Percentiles rank a stretch among this genome's conserved stretches.
Conservation (phyloP, 805 yeast species). For the Saturnispora kantuleensis region DNA sequence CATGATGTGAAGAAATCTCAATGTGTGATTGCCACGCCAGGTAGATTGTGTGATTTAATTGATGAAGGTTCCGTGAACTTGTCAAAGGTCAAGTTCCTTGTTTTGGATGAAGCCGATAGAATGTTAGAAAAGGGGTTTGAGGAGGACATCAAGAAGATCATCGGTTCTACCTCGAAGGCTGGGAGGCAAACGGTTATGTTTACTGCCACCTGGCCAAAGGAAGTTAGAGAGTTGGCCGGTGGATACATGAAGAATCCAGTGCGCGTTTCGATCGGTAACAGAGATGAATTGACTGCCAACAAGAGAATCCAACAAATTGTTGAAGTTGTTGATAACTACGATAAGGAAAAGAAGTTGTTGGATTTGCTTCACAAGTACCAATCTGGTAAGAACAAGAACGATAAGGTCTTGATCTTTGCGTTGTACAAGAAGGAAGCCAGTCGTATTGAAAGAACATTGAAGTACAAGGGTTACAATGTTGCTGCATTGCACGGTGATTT, state of each 20-base stretch:
- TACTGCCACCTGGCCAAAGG: slow-evolving; percentile 99
- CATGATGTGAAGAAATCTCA: slow-evolving; percentile 53
- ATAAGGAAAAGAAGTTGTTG: slow-evolving; percentile 68
- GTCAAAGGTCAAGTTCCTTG: slow-evolving; percentile 60
- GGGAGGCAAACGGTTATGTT: slow-evolving; percentile 92
- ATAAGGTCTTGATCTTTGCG: slow-evolving; percentile 86
- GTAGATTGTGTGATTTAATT: slow-evolving; percentile 82
- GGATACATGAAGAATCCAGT: slow-evolving; percentile 80
- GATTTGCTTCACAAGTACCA: slow-evolving; percentile 68
- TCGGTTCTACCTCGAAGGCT: slow-evolving; percentile 41
- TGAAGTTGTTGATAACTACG: slow-evolving; percentile 77
- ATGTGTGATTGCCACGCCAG: slow-evolving; percentile 96
- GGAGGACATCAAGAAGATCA: slow-evolving; percentile 83
- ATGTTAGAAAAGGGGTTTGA: slow-evolving; percentile 98
- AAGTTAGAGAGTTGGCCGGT: slow-evolving; percentile 85
- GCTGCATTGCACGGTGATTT: slow-evolving; percentile 97
- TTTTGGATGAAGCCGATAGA: slow-evolving; percentile 96
- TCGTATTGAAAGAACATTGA: slow-evolving; percentile 70
- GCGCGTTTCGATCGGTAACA: slow-evolving; percentile 85
- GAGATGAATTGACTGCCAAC: slow-evolving; percentile 91
- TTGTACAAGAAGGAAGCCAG: slow-evolving; percentile 94
- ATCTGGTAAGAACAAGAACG: slow-evolving; percentile 51
- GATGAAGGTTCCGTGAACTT: slow-evolving; percentile 79
- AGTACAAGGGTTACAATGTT: slow-evolving; percentile 64
- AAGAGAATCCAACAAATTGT: slow-evolving; percentile 89